Conservation (phyloP, 2,329 filamentous ascomycete species). For the Cadophora gregata region DNA sequence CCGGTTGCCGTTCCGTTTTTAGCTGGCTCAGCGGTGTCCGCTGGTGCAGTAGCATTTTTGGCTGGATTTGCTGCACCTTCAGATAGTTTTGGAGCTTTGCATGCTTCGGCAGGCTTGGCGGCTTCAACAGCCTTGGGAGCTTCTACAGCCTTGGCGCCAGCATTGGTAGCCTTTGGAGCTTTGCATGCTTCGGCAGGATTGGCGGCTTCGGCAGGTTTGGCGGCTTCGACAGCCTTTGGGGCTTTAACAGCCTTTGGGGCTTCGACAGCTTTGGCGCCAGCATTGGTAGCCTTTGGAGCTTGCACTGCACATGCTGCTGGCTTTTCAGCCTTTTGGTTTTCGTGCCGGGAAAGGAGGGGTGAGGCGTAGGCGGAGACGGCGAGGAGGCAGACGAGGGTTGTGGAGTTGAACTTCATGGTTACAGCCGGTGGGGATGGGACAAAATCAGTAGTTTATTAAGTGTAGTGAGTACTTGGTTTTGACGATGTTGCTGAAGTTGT, state of each 20-base stretch:
- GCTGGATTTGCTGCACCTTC: no score
- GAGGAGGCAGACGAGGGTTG: constrained; percentile 7
- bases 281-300: background rate
- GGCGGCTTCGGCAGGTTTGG: background rate
- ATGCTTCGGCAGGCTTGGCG: background rate
- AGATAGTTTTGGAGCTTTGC: background rate
- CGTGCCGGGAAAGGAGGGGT: background rate
- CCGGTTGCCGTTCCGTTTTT: background rate
- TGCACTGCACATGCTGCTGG: background rate
- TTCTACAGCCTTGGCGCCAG: no score
- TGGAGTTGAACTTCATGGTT: constrained; percentile 11
- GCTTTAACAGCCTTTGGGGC: no score
- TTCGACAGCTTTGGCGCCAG: no score
- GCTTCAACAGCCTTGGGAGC: no score
- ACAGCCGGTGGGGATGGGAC: background rate
- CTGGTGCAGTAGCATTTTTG: background rate
- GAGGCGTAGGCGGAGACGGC: background rate
- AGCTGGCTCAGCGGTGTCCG: background rate
- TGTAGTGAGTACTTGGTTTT: background rate
- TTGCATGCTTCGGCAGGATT: background rate
- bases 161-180: background rate
- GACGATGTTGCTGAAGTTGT: background rate
- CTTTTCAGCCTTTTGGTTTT: background rate
- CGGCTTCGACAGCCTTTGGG: background rate
- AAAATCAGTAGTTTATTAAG: background rate